A percentile compares a stretch with the other conserved stretches of the same genome.
phyloP scores from a whole-genome alignment of 2,329 filamentous ascomycete genomes.

The Dactylellina leptospora region DNA sequence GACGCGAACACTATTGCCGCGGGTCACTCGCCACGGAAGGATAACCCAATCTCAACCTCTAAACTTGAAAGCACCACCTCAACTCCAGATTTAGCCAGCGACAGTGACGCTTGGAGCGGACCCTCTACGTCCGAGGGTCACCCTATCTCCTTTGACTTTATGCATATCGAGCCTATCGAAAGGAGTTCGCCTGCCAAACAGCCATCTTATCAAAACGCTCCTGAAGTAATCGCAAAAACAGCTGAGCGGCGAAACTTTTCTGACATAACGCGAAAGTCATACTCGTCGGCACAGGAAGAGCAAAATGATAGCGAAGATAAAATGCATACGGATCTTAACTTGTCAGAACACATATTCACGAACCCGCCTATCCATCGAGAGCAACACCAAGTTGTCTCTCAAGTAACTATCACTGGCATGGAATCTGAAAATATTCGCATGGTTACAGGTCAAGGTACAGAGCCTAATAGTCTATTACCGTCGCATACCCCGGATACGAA shows the following conservation, averaged over 20 bases:
- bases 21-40: not conserved
- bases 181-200: slow-evolving; percentile 46
- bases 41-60: no score
- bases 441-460: no score
- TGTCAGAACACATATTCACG: no score
- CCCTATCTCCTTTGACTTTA: slow-evolving; percentile 26
- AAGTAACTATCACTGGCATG: no score
- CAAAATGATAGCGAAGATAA: not conserved
- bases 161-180: slow-evolving; percentile 15
- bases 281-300: slow-evolving; percentile 63
- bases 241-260: slow-evolving; percentile 40
- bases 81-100: slow-evolving; percentile 38
- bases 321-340: no score
- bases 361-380: no score
- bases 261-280: slow-evolving; percentile 57
- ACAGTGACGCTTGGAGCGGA: slow-evolving; percentile 30
- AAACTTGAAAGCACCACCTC: slow-evolving; percentile 21
- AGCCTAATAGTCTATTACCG: no score
- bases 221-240: slow-evolving; percentile 18
- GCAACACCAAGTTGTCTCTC: no score
- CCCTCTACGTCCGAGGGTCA: slow-evolving; percentile 21
- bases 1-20: no score
- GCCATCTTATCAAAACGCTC: slow-evolving; percentile 37
- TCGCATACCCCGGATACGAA: not conserved
- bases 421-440: no score